These are phyloP conservation scores for Rhodamnia rubescens DNA, from an alignment of 345 rosid species.

Conservation along the genomic window DNA sequence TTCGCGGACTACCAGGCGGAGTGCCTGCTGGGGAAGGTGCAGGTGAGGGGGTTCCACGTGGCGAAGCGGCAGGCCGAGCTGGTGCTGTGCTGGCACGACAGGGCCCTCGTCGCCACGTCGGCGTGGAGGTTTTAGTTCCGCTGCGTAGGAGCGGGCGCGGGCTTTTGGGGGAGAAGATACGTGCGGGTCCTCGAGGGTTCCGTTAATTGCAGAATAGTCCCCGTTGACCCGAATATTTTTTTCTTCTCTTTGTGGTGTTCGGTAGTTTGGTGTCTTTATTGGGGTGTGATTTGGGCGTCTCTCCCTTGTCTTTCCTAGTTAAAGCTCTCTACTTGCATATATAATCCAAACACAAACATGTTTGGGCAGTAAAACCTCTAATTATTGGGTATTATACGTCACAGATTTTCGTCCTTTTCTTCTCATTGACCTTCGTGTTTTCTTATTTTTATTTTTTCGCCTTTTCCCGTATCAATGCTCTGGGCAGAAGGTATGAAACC, in stretches of 20 bases:
- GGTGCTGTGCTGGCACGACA: slow-evolving; percentile 88
- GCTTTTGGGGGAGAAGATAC: neutral
- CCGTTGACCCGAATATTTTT: neutral
- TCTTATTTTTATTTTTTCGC: neutral
- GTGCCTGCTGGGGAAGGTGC: slow-evolving; percentile 59
- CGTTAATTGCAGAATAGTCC: neutral
- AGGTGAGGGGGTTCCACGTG: slow-evolving; percentile 82
- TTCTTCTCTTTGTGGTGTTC: neutral
- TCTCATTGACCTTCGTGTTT: neutral
- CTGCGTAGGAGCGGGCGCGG: neutral
- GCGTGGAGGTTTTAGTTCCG: slow-evolving; percentile 48
- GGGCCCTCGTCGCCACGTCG: slow-evolving; percentile 77
- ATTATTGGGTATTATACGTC: neutral
- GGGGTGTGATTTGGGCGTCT: neutral
- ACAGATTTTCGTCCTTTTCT: neutral
- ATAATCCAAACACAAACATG: neutral
- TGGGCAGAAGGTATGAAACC: neutral
- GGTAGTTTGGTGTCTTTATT: neutral
- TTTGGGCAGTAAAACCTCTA: neutral
- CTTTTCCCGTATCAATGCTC: neutral
- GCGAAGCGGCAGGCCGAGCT: slow-evolving; percentile 76
- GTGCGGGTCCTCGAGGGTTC: neutral
- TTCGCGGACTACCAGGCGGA: slow-evolving; percentile 86
- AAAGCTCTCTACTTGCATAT: neutral
- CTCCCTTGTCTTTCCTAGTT: neutral